Base-by-base conservation (phyloP, 768 basidiomycete species). In the Cystofilobasidium capitatum region DNA sequence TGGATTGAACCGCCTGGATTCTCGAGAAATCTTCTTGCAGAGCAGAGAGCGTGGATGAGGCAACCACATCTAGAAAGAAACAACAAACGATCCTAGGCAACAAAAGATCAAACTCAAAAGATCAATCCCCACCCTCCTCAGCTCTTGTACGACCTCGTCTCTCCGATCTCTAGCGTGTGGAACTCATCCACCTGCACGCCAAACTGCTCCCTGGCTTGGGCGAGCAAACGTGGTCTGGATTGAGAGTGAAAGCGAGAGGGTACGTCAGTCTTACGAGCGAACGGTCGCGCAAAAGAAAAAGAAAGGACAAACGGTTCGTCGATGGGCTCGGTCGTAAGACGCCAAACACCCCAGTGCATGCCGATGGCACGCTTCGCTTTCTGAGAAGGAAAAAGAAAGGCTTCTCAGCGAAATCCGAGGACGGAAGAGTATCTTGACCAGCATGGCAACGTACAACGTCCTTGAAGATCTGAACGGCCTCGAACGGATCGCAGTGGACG, bases 401-500 rank as follows among this genome's bases (percentile, higher is more conserved):
- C 22, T 17, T 66, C 42, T 63, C 40, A 16, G 20, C 22, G 2
- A 17, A 7, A 40, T 17, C 26, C 9, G 29, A 40, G 5, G 24
- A 14, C 13, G 3, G n/a, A 44, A 33, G 26, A 47, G 26, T 20
- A 47, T 35, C 16, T 10, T 17, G 36, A 8, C 26, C n/a, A n/a
- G 17, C 16, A 9, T 33, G 1, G 17, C 0, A 1, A 40, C 85
- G 83, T 55, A 78, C 78, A 45, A 86, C 77, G 72, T 88, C 86
- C 70, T 81, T 77, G 80, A 86, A 88, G 1, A 88, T 78, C 29
- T 81, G 76, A 5, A 88, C 86, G 40, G 85, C 82, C 73, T 88
- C 87, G 58, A 83, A 81, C 1, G 88, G 88, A 0, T 82, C 81
- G 64, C 82, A 83, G 74, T 88, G 86, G 14, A 87, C 77, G n/a